These are phyloP conservation scores for Bipolaris bicolor DNA, from an alignment of 2,329 filamentous ascomycete genomes.

Conservation along the genomic window DNA sequence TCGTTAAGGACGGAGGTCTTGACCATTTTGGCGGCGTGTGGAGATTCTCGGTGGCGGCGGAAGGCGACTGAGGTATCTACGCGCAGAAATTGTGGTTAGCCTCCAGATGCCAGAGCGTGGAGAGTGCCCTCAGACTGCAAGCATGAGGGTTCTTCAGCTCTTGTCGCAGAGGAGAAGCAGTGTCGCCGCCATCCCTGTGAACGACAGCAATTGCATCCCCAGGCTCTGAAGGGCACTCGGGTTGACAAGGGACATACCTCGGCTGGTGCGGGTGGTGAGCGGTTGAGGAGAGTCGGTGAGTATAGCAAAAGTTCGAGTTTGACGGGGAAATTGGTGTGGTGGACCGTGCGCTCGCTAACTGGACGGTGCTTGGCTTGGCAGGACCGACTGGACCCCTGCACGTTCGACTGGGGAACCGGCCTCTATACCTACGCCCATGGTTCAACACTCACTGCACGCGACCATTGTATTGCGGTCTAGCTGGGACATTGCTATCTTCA, in stretches of 20 bases:
- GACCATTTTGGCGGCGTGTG: slow-evolving; percentile 83
- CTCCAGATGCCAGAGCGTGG: slow-evolving; percentile 69
- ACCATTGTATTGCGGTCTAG: background rate
- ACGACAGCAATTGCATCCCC: slow-evolving; percentile 52
- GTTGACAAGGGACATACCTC: slow-evolving; percentile 46
- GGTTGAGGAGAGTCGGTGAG: slow-evolving; percentile 24
- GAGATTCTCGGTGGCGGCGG: slow-evolving; percentile 80
- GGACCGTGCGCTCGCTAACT: slow-evolving; percentile 31
- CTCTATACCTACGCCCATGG: slow-evolving; percentile 3
- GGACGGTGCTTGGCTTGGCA: slow-evolving; percentile 20
- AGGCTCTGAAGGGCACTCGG: slow-evolving; percentile 60
- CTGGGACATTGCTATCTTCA: too few species aligned
- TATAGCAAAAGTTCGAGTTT: slow-evolving; percentile 35
- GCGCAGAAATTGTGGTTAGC: slow-evolving; percentile 57
- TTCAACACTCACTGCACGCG: background rate
- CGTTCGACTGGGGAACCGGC: background rate
- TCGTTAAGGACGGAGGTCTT: slow-evolving; percentile 99
- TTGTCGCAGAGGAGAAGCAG: slow-evolving; percentile 56
- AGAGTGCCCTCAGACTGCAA: slow-evolving; percentile 66
- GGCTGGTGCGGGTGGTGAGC: slow-evolving; percentile 34
- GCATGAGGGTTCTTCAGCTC: slow-evolving; percentile 72
- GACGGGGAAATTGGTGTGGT: slow-evolving; percentile 27
- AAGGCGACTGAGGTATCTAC: slow-evolving; percentile 66
- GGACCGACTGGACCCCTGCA: slow-evolving; percentile 11
- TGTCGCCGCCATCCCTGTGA: slow-evolving; percentile 49